These are phyloP conservation scores for Cutaneotrichosporon spelunceum DNA, from an alignment of 1,284 basidiomycete species.

Conservation along the genomic window DNA sequence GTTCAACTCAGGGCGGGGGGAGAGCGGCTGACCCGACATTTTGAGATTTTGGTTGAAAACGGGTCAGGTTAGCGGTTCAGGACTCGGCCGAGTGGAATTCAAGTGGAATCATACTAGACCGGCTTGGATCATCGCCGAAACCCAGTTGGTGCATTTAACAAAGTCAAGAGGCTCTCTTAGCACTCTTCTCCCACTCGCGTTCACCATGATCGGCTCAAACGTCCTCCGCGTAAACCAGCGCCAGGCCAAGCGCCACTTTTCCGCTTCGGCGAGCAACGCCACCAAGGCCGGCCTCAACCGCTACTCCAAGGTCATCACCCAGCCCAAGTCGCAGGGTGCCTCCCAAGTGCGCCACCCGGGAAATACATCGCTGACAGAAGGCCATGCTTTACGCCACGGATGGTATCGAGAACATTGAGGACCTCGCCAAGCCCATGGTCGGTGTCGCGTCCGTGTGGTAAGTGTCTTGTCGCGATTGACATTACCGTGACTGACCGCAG, in stretches of 20 bases:
- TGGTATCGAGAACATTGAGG: slow-evolving; percentile 69
- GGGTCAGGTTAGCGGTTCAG: background rate
- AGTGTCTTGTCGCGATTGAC: slow-evolving; percentile 42
- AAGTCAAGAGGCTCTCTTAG: background rate
- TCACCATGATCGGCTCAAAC: slow-evolving; percentile 21
- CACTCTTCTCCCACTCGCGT: background rate
- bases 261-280: slow-evolving; percentile 15
- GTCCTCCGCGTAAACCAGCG: slow-evolving; percentile 26
- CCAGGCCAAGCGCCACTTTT: slow-evolving; percentile 13
- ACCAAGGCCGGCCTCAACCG: slow-evolving; percentile 58
- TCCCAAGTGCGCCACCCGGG: slow-evolving; percentile 64
- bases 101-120: background rate
- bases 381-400: slow-evolving; percentile 97
- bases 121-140: background rate
- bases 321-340: slow-evolving; percentile 87
- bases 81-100: background rate
- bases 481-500: slow-evolving; percentile 51
- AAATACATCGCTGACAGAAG: slow-evolving; percentile 51
- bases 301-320: slow-evolving; percentile 76
- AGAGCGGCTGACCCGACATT: no score
- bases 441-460: slow-evolving; percentile 92
- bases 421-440: slow-evolving; percentile 92
- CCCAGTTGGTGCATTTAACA: background rate
- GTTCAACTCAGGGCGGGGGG: background rate
- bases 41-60: background rate